Conservation (phyloP, 345 rosid species). For the Populus deltoides region DNA sequence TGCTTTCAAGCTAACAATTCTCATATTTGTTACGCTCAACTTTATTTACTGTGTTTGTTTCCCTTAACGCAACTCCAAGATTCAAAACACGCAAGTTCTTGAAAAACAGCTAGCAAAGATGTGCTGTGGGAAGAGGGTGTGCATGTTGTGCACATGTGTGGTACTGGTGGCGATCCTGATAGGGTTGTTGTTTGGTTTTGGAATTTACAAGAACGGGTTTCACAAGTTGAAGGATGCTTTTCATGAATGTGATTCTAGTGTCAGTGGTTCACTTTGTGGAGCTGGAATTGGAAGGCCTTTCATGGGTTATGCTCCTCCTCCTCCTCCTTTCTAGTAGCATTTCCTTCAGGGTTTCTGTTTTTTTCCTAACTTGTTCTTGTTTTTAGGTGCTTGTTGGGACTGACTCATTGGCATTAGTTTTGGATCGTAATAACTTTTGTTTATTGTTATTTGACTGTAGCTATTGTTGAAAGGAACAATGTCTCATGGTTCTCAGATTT, state of each 20-base stretch:
- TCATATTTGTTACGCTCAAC: neutral
- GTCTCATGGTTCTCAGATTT: neutral
- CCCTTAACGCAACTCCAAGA: neutral
- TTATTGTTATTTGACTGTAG: neutral
- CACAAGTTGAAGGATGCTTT: conserved; percentile 64
- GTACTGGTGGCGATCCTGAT: conserved; percentile 59
- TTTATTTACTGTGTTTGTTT: neutral
- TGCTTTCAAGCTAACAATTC: neutral
- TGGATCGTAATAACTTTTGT: neutral
- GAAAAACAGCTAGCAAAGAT: conserved; percentile 25
- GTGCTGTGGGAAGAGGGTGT: conserved; percentile 68
- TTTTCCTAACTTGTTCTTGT: neutral
- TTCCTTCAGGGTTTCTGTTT: neutral
- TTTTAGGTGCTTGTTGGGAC: neutral
- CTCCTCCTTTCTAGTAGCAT: conserved; percentile 10
- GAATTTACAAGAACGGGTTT: conserved; percentile 76
- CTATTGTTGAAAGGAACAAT: neutral
- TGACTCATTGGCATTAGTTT: neutral
- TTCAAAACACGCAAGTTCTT: neutral
- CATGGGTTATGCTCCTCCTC: conserved; percentile 40
- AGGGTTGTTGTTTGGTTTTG: conserved; percentile 78
- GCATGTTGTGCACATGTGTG: conserved; percentile 76
- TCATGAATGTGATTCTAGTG: conserved; percentile 41
- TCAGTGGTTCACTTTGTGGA: neutral
- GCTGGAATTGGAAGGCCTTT: conserved; percentile 43